Evolutionary conservation across 495 filamentous ascomycete genomes (phyloP), one percentile per base, ranked within the genome.

Genomic region (Barbatosphaeria neglecta): DNA sequence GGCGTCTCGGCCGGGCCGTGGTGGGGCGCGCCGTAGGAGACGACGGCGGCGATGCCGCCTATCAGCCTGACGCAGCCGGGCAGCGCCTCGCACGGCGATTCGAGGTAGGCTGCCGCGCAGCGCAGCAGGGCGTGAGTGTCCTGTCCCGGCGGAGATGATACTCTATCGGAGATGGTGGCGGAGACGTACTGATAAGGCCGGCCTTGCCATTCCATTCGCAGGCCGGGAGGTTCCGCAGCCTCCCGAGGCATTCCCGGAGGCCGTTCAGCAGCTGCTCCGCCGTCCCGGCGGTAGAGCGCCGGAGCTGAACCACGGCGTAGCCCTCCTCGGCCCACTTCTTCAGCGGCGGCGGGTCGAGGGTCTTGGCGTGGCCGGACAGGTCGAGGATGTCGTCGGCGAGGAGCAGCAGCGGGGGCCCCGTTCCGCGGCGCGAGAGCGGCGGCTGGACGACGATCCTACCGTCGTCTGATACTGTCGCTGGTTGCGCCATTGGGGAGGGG

Each of bases 321-420:
- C 77, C 70, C 58, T 80, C 76, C 54, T 81, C 76, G 4, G 76
- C 77, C 74, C 77, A 81, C 62, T 80, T 81, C 44, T 67, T 52
- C 18, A 68, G 47, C 1, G 73, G 75, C 17, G 65, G 62, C 1
- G 74, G 74, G 20, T 67, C 66, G 16, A 69, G 52, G n/a, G 56
- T 60, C 43, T 58, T 53, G 15, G 31, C 22, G 13, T 50, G 25
- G 24, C 44, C 13, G 37, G 39, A 35, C 16, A 48, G 35, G 9
- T 55, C 46, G 22, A 54, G 16, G 8, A 5, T 4, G 13, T 35
- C 31, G 6, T 45, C 39, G 33, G 55, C 40, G 42, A 77, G 44
- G 25, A 80, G 48, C 37, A 82, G 56, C 3, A 82, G 54, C 19
- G 74, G 75, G 4, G 78, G 78, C 0, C 78, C 78, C 23, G 49